A percentile compares a stretch with the other conserved stretches of the same genome.
phyloP scores from a whole-genome alignment of 2,329 filamentous ascomycete genomes.

The Fusarium robinianum region DNA sequence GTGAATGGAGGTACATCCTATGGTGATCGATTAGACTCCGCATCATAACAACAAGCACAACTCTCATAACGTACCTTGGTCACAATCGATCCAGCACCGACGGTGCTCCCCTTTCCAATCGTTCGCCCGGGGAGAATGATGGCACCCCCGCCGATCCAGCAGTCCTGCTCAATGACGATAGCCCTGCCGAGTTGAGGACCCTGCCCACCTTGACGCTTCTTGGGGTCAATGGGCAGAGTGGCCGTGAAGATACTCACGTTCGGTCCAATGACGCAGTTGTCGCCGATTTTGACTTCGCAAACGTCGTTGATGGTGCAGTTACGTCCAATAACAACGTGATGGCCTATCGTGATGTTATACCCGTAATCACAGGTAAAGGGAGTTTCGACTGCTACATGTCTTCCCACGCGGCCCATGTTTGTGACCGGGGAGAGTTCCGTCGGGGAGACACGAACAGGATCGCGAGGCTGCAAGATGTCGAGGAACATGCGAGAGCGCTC shows the following conservation, averaged over 20 bases:
- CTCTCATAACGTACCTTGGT: slow-evolving; percentile 63
- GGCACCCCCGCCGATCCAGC: slow-evolving; percentile 79
- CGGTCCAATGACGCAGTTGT: slow-evolving; percentile 76
- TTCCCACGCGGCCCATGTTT: slow-evolving; percentile 68
- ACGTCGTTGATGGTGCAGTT: slow-evolving; percentile 88
- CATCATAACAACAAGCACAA: neutral
- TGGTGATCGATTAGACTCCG: slow-evolving; percentile 22
- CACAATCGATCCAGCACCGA: slow-evolving; percentile 84
- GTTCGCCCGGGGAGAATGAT: slow-evolving; percentile 78
- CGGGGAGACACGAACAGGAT: slow-evolving; percentile 60
- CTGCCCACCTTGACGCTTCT: slow-evolving; percentile 72
- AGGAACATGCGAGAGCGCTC: slow-evolving; percentile 73
- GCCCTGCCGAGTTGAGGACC: slow-evolving; percentile 71
- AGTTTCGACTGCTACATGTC: slow-evolving; percentile 77
- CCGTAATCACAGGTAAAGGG: slow-evolving; percentile 95
- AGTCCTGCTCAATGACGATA: slow-evolving; percentile 83
- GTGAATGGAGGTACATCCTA: slow-evolving; percentile 69
- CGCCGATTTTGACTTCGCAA: slow-evolving; percentile 80
- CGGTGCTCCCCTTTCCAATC: slow-evolving; percentile 76
- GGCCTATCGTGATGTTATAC: slow-evolving; percentile 88
- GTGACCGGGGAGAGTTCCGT: slow-evolving; percentile 56
- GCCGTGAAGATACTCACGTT: slow-evolving; percentile 86
- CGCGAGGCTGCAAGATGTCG: slow-evolving; percentile 69
- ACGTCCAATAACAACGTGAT: slow-evolving; percentile 80
- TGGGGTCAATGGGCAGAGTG: slow-evolving; percentile 72